These are phyloP conservation scores for Neostapfia colusana DNA, from an alignment of 176 grass and related monocot species.

Conservation along the genomic window DNA sequence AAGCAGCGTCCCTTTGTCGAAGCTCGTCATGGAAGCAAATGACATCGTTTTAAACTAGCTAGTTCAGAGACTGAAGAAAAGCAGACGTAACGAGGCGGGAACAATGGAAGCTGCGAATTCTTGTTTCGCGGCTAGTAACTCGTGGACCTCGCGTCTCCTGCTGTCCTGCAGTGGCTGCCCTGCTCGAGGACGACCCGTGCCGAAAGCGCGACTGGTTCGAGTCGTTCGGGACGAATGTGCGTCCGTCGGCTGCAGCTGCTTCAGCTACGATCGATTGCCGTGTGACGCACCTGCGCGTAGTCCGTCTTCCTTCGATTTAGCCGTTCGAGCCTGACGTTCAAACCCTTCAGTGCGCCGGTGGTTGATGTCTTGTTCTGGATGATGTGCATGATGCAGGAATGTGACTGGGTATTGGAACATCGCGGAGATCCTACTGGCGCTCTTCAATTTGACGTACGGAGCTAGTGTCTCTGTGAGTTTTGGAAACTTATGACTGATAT, in stretches of 20 bases:
- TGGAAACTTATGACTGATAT: not conserved
- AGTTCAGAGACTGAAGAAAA: not conserved
- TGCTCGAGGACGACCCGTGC: too few relatives aligned
- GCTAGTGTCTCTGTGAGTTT: slow-evolving; percentile 50
- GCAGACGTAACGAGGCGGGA: not conserved
- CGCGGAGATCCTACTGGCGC: slow-evolving; percentile 20
- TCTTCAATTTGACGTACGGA: slow-evolving; percentile 53
- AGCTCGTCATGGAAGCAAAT: not conserved
- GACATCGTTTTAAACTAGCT: not conserved
- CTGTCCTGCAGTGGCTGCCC: too few relatives aligned
- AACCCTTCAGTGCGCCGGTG: not conserved
- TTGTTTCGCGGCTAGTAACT: not conserved
- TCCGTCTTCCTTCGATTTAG: not conserved
- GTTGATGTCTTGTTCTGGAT: slow-evolving; percentile 10
- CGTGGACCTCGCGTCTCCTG: slow-evolving; percentile 26
- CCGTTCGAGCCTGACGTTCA: not conserved
- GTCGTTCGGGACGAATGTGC: not conserved
- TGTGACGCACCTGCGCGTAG: slow-evolving; percentile 38
- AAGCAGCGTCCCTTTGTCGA: not conserved
- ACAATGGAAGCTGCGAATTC: not conserved
- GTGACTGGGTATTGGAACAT: slow-evolving; percentile 41
- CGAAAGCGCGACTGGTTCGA: too few relatives aligned
- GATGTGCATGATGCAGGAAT: slow-evolving; percentile 50
- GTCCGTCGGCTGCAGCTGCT: slow-evolving; percentile 36
- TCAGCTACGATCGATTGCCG: not conserved